A percentile compares a stretch with the other conserved stretches of the same genome.
Evolutionary conservation across 192 early-diverging fungal species (phyloP).

Genomic region (Linnemannia schmuckeri): DNA sequence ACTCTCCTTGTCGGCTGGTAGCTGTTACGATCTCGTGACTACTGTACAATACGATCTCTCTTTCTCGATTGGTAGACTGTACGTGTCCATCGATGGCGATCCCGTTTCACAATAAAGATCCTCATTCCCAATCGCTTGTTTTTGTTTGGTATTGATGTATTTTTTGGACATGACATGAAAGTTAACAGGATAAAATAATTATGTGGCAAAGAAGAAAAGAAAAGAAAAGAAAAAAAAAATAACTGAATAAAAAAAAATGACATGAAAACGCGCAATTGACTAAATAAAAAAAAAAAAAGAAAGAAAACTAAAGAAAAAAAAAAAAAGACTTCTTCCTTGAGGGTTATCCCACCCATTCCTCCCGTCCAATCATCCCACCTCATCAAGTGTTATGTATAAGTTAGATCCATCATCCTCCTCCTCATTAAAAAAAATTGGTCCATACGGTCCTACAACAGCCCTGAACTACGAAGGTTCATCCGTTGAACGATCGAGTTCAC

Average conservation of each 20-base stretch:
- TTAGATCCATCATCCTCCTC: not conserved
- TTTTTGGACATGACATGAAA: not conserved
- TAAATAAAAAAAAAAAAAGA: not conserved
- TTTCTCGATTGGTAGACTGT: too few relatives aligned
- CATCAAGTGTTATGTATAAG: not conserved
- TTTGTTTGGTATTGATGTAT: not conserved
- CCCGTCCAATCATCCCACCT: not conserved
- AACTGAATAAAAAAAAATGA: not conserved
- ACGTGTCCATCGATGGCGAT: too few relatives aligned
- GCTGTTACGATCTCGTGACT: too few relatives aligned
- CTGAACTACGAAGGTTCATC: conserved; percentile 59
- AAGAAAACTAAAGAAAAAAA: not conserved
- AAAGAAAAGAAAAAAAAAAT: not conserved
- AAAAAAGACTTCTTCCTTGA: too few relatives aligned
- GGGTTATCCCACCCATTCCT: not conserved
- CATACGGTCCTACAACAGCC: conserved; percentile 47
- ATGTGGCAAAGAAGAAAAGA: not conserved
- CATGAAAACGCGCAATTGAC: not conserved
- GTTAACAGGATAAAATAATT: not conserved
- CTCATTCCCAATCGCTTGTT: not conserved
- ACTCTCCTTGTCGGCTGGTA: too few relatives aligned
- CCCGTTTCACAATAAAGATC: too few relatives aligned
- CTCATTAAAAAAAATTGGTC: not conserved
- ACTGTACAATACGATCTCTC: too few relatives aligned
- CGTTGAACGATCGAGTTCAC: conserved; percentile 65